A percentile compares a stretch with the other conserved stretches of the same genome.
phyloP scores from a whole-genome alignment of 768 basidiomycete species.

The Hygrocybe coccinea region DNA sequence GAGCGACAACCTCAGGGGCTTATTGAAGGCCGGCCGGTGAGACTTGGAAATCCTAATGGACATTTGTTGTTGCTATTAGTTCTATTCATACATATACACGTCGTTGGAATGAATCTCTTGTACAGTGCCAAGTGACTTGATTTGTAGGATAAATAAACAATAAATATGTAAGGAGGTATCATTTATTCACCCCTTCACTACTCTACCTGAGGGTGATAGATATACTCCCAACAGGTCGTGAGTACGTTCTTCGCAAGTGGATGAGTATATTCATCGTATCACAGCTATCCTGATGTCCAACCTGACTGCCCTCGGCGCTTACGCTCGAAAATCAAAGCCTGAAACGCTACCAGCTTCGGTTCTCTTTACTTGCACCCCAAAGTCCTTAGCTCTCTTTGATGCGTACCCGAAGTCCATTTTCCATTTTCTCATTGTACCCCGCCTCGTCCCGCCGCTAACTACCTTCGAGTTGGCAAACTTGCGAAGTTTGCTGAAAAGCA shows the following conservation, averaged over 20 bases:
- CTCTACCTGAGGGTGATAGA: too few relatives aligned
- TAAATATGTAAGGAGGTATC: too few relatives aligned
- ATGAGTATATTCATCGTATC: neutral
- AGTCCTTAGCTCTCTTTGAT: constrained; percentile 66
- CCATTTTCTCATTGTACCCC: constrained; percentile 85
- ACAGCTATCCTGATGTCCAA: constrained; percentile 34
- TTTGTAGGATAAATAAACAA: too few relatives aligned
- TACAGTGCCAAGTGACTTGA: too few relatives aligned
- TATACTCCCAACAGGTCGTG: too few relatives aligned
- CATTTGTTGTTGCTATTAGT: too few relatives aligned
- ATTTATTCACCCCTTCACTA: too few relatives aligned
- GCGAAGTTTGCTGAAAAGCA: constrained; percentile 47
- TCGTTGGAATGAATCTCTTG: too few relatives aligned
- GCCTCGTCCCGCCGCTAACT: constrained; percentile 34
- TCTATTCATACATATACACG: too few relatives aligned
- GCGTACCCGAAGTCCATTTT: constrained; percentile 79
- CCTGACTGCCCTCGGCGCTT: constrained; percentile 55
- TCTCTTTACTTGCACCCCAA: constrained; percentile 51
- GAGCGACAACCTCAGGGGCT: constrained; percentile 58
- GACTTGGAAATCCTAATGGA: too few relatives aligned
- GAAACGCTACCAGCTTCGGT: constrained; percentile 52
- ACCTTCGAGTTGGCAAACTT: constrained; percentile 48
- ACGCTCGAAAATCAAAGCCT: constrained; percentile 49
- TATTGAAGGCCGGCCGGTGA: constrained; percentile 40
- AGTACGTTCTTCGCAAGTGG: neutral